Evolutionary conservation across 257 asterid genomes (phyloP).

Genomic region (Fraxinus quadrangulata): DNA sequence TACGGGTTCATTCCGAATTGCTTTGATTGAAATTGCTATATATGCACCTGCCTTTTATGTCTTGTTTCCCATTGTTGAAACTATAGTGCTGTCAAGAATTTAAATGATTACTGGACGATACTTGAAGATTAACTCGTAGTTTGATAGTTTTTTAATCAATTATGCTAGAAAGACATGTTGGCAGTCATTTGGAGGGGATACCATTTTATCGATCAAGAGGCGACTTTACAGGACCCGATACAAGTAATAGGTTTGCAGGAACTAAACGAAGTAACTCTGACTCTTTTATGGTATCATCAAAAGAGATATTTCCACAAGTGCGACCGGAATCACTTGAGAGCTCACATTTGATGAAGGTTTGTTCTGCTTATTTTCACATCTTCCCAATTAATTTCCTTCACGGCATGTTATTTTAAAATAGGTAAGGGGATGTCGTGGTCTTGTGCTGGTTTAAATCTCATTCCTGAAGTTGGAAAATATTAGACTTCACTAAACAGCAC

Average conservation of each 20-base stretch:
- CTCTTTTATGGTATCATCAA: slow-evolving; percentile 60
- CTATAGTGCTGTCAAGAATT: slow-evolving; percentile 11
- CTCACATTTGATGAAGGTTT: slow-evolving; percentile 74
- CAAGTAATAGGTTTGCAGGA: slow-evolving; percentile 57
- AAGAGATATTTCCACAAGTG: slow-evolving; percentile 59
- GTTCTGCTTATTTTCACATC: slow-evolving; percentile 10
- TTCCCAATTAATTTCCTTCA: neutral
- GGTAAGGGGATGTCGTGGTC: neutral
- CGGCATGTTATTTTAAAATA: neutral
- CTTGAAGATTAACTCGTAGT: slow-evolving; percentile 22
- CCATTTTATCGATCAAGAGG: slow-evolving; percentile 76
- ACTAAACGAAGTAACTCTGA: slow-evolving; percentile 78
- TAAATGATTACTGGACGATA: slow-evolving; percentile 11
- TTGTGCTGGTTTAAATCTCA: slow-evolving; percentile 10
- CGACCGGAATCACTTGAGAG: slow-evolving; percentile 62
- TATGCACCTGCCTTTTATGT: neutral
- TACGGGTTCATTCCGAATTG: neutral
- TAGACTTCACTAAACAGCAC: neutral
- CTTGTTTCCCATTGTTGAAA: slow-evolving; percentile 5
- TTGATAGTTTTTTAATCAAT: slow-evolving; percentile 41
- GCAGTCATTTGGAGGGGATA: slow-evolving; percentile 75
- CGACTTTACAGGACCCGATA: slow-evolving; percentile 57
- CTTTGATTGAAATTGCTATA: slow-evolving; percentile 1
- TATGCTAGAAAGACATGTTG: slow-evolving; percentile 62
- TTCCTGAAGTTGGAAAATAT: neutral